Evolutionary conservation across 2,329 filamentous ascomycete genomes (phyloP), one percentile per base, ranked within the genome.

Genomic region (Conoideocrella luteorostrata): DNA sequence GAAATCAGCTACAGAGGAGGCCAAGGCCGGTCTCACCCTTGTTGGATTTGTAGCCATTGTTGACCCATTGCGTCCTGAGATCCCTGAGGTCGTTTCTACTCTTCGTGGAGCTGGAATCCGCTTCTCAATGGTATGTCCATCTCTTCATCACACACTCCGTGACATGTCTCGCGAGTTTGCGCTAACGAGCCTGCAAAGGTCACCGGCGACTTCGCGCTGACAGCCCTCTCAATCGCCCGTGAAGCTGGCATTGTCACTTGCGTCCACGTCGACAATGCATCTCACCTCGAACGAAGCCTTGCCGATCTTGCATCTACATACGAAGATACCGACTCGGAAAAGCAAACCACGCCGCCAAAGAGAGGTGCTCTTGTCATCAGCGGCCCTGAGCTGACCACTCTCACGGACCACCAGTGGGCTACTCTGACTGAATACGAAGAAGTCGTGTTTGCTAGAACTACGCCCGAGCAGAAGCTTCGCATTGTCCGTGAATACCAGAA

Each of bases 31-130:
- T 4, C 72, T 93, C 24, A 78, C 74, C 0, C 79, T 91, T 49
- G 77, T 85, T 21, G 88, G 88, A 12, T 66, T 94, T 4, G 78
- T 89, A 21, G 86, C 84, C 32, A 80, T 93, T 24, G 86, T 88
- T 41, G 87, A 91, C 52, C 87, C 87, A 2, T 80, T 86, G 43
- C 80, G 86, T 0, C 75, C 80, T 0, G 86, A 90, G 57, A 87
- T 87, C 4, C 79, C 75, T 0, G 75, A 74, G 3, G 79, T 84
- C 0, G 77, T 88, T 33, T 65, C 68, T n/a, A 85, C 75, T 1
- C 69, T 88, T 13, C 75, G 84, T 11, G 70, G 76, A 1, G 86
- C 86, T 4, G 82, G 83, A 2, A 84, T 90, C 43, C 71, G 81
- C n/a, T 80, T 88, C 23, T 83, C 86, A 61, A 90, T 90, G 85